phyloP scores from a whole-genome alignment of 2,329 filamentous ascomycete genomes.

The Whalleya microplaca region DNA sequence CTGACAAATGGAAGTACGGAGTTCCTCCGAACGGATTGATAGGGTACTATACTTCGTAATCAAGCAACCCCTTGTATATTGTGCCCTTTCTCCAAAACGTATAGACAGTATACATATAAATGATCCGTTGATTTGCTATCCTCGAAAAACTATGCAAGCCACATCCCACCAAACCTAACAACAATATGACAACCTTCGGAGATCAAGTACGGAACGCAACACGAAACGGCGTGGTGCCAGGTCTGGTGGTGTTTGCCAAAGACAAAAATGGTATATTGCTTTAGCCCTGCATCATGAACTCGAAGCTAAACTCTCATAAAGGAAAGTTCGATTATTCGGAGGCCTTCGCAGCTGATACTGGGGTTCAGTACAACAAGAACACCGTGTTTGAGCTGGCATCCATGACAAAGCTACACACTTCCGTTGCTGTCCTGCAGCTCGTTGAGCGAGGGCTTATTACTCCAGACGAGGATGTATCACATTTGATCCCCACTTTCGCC shows the following conservation, averaged over 20 bases:
- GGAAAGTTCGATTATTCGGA: conserved; percentile 22
- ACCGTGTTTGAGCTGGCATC: conserved; percentile 41
- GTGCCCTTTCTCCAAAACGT: too few species aligned
- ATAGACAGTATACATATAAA: too few species aligned
- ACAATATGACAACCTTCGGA: conserved; percentile 18
- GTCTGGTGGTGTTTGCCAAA: conserved; percentile 21
- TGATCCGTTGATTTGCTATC: too few species aligned
- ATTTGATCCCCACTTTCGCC: conserved; percentile 48
- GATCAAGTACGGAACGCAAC: conserved; percentile 13
- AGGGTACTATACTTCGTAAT: too few species aligned
- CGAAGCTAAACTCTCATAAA: conserved; percentile 2
- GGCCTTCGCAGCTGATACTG: conserved; percentile 9
- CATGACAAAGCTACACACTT: conserved; percentile 49
- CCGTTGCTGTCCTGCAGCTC: conserved; percentile 49
- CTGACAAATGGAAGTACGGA: too few species aligned
- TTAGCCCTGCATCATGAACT: not conserved
- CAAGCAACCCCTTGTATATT: too few species aligned
- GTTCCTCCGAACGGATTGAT: too few species aligned
- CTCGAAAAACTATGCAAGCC: not conserved
- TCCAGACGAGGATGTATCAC: conserved; percentile 50
- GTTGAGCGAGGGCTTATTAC: conserved; percentile 50
- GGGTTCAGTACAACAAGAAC: conserved; percentile 23
- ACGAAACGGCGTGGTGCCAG: conserved; percentile 11
- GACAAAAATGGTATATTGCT: conserved; percentile 13
- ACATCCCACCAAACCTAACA: not conserved